A percentile compares a stretch with the other conserved stretches of the same genome.
Evolutionary conservation across 352 stramenopile genomes (phyloP).

Genomic region (Phytophthora palmivora): DNA sequence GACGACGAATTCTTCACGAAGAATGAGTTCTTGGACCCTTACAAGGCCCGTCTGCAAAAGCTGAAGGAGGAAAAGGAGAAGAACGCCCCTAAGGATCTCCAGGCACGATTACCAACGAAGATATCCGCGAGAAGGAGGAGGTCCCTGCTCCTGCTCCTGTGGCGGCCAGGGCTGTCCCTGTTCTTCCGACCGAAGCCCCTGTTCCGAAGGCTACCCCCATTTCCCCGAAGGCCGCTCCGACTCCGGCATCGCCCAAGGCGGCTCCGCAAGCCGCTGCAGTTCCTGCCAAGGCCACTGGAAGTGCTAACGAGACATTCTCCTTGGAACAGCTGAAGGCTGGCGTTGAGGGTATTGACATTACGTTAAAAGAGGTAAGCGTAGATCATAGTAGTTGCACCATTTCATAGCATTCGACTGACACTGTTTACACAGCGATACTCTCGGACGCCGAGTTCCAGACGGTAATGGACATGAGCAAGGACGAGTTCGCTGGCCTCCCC

Average conservation of each 20-base stretch:
- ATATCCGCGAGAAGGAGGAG: conserved; percentile 46
- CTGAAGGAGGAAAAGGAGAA: conserved; percentile 84
- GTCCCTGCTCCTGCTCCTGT: conserved; percentile 13
- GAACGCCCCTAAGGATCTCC: conserved; percentile 64
- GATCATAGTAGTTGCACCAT: conserved; percentile 15
- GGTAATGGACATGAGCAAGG: conserved; percentile 68
- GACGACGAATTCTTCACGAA: conserved; percentile 84
- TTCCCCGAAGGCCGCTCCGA: conserved; percentile 18
- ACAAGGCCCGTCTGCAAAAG: conserved; percentile 83
- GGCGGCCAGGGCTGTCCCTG: conserved; percentile 19
- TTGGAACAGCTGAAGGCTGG: conserved; percentile 73
- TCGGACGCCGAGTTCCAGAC: conserved; percentile 80
- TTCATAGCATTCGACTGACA: conserved; percentile 39
- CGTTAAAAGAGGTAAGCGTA: conserved; percentile 68
- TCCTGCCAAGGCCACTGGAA: conserved; percentile 39
- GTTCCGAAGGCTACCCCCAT: conserved; percentile 9
- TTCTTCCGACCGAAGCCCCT: conserved; percentile 34
- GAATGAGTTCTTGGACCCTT: conserved; percentile 91
- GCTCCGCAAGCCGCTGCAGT: conserved; percentile 12
- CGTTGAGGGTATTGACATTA: conserved; percentile 84
- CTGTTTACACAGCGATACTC: conserved; percentile 57
- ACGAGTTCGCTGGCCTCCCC: conserved; percentile 67
- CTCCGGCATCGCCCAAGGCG: conserved; percentile 19
- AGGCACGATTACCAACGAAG: conserved; percentile 63
- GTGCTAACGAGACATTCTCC: conserved; percentile 52